A percentile compares a stretch with the other conserved stretches of the same genome.
These are phyloP conservation scores for Saccharomycopsis hybrid DNA, from an alignment of 1,139 yeast genomes.

Conservation along the genomic window DNA sequence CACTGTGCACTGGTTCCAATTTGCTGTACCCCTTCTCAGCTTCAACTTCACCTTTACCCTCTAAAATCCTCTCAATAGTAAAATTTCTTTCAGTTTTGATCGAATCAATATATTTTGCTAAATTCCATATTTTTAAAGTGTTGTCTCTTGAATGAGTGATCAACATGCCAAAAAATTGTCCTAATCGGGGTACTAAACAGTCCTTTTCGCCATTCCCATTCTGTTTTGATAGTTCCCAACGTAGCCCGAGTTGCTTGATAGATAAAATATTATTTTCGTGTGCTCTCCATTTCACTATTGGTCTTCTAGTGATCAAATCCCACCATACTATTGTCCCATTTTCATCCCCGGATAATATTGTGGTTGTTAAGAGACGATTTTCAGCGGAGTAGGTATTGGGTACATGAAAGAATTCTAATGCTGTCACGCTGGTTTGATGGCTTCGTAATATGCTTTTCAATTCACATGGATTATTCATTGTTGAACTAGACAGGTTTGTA, in stretches of 20 bases:
- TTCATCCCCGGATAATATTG: slow-evolving; percentile 32
- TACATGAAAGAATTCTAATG: slow-evolving; percentile 10
- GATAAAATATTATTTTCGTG: slow-evolving; percentile 35
- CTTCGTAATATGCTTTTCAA: slow-evolving; percentile 4
- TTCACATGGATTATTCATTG: background rate
- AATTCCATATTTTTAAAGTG: slow-evolving; percentile 18
- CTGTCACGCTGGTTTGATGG: slow-evolving; percentile 11
- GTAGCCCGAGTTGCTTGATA: slow-evolving; percentile 26
- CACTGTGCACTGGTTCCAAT: background rate
- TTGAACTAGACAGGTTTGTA: too few species aligned
- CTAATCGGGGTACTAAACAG: slow-evolving; percentile 1
- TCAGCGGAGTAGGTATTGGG: background rate
- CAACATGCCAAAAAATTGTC: slow-evolving; percentile 11
- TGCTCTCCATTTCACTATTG: slow-evolving; percentile 35
- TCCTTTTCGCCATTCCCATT: background rate
- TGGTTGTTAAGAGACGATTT: background rate
- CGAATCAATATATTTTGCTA: background rate
- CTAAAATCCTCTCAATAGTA: too few species aligned
- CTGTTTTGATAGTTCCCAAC: slow-evolving; percentile 2
- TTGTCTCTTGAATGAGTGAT: slow-evolving; percentile 19
- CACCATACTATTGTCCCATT: slow-evolving; percentile 37
- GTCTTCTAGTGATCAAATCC: slow-evolving; percentile 33
- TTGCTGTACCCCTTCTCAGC: too few species aligned
- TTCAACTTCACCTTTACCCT: too few species aligned
- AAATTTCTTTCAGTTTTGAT: too few species aligned